These are phyloP conservation scores for Pelargonium fulgidum DNA, from an alignment of 441 rosid genomes.

Conservation along the genomic window DNA sequence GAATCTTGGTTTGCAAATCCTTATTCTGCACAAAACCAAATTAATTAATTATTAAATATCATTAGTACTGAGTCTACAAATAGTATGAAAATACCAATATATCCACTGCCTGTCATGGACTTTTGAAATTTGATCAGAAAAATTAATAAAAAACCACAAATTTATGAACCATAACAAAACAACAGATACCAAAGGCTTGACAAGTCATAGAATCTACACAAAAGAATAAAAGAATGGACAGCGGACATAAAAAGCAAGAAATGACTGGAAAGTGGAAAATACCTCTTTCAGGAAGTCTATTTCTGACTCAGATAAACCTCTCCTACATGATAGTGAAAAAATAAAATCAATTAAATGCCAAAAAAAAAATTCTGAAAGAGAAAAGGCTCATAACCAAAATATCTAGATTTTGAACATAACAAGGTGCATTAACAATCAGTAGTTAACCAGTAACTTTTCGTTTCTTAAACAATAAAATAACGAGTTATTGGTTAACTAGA, in stretches of 20 bases:
- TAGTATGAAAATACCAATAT: constrained; percentile 7
- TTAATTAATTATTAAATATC: constrained; percentile 4
- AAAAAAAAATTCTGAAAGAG: constrained; percentile 10
- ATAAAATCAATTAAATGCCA: not conserved
- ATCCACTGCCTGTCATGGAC: constrained; percentile 1
- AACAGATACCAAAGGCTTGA: constrained; percentile 9
- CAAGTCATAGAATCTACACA: constrained; percentile 9
- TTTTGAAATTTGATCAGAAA: no score
- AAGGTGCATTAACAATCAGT: not conserved
- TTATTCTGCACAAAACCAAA: constrained; percentile 46
- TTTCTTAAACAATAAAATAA: not conserved
- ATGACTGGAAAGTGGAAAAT: constrained; percentile 13
- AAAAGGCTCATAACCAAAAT: constrained; percentile 6
- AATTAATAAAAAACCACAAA: not conserved
- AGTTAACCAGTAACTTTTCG: not conserved
- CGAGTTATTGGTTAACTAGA: not conserved
- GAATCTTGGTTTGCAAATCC: constrained; percentile 51
- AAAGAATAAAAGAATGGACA: constrained; percentile 13
- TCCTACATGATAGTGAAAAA: constrained; percentile 50
- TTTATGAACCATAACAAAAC: not conserved
- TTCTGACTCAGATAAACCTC: constrained; percentile 88
- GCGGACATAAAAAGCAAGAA: constrained; percentile 9
- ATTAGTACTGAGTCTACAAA: constrained; percentile 8
- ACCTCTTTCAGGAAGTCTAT: constrained; percentile 79
- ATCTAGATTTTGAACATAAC: constrained; percentile 4